Percentiles rank a stretch among this genome's conserved stretches.
Conservation (phyloP, 2,329 filamentous ascomycete genomes). For the Botrytis paeoniae region DNA sequence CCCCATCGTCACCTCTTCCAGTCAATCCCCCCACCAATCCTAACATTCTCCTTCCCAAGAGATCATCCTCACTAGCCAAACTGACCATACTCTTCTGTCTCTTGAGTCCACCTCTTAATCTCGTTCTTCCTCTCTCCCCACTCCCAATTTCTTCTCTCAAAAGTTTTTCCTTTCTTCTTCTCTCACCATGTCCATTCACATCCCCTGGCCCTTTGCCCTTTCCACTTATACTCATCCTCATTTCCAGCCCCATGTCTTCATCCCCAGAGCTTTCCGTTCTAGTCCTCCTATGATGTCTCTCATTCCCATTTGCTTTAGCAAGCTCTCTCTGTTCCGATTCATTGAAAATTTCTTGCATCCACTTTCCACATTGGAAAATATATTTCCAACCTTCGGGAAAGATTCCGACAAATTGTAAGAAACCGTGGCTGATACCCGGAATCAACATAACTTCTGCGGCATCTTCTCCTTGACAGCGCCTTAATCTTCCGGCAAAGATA, state of each 20-base stretch:
- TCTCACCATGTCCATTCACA: conserved; percentile 24
- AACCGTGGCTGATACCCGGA: conserved; percentile 88
- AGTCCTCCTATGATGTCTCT: conserved; percentile 26
- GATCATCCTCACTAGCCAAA: conserved; percentile 54
- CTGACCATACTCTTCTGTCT: conserved; percentile 49
- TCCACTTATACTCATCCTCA: conserved; percentile 54
- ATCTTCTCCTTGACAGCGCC: conserved; percentile 74
- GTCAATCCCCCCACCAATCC: conserved; percentile 52
- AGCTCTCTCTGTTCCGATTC: conserved; percentile 43
- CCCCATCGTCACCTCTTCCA: conserved; percentile 36
- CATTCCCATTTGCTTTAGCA: conserved; percentile 29
- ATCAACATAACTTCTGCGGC: conserved; percentile 80
- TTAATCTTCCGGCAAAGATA: conserved; percentile 86
- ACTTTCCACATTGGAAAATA: conserved; percentile 72
- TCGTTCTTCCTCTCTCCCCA: conserved; percentile 39
- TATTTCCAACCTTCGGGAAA: conserved; percentile 91
- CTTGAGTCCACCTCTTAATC: conserved; percentile 41
- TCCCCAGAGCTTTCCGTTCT: conserved; percentile 51
- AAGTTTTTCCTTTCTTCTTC: conserved; percentile 32
- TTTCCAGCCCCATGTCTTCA: conserved; percentile 79
- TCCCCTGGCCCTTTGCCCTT: conserved; percentile 18
- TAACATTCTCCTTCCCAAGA: conserved; percentile 54
- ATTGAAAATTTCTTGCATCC: conserved; percentile 78
- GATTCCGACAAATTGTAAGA: conserved; percentile 83
- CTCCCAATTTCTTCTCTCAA: conserved; percentile 41